Percentiles rank a stretch among this genome's conserved stretches.
Conservation (phyloP, 75 land plant genomes). For the Azolla pinnata region DNA sequence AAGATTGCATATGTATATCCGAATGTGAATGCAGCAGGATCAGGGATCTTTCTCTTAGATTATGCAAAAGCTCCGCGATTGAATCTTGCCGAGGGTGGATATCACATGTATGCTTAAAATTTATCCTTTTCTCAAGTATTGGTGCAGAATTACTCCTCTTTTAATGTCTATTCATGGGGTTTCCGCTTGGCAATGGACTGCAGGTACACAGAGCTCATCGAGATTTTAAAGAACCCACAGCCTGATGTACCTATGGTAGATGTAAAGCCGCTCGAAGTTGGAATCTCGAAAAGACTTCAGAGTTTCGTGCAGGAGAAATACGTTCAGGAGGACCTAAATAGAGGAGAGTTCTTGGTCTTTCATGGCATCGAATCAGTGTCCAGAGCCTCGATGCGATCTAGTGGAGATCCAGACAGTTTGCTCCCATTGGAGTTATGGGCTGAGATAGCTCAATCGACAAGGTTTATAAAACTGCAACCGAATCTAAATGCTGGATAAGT, state of each 20-base stretch:
- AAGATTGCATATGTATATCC: slow-evolving; percentile 72
- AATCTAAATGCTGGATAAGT: neutral
- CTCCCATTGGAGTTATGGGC: slow-evolving; percentile 66
- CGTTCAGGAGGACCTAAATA: slow-evolving; percentile 40
- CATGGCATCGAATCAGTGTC: slow-evolving; percentile 79
- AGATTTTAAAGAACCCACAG: slow-evolving; percentile 50
- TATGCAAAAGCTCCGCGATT: slow-evolving; percentile 39
- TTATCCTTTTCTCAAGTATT: no score
- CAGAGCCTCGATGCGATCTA: slow-evolving; percentile 69
- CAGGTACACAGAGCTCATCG: slow-evolving; percentile 71
- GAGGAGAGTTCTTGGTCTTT: slow-evolving; percentile 66
- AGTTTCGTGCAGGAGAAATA: slow-evolving; percentile 49
- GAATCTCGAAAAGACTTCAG: slow-evolving; percentile 56
- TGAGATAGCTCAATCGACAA: slow-evolving; percentile 43
- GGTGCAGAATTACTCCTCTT: no score
- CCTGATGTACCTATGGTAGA: slow-evolving; percentile 37
- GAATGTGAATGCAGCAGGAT: slow-evolving; percentile 73
- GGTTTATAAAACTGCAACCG: slow-evolving; percentile 24
- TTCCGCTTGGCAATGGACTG: no score
- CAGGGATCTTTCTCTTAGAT: slow-evolving; percentile 46
- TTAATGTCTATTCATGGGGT: no score
- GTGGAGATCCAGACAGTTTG: slow-evolving; percentile 74
- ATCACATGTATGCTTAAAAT: slow-evolving; percentile 83
- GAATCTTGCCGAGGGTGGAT: slow-evolving; percentile 79
- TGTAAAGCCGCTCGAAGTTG: slow-evolving; percentile 53